These are phyloP conservation scores for Tuber umbilicatum DNA, from an alignment of 495 filamentous ascomycete species.

Conservation along the genomic window DNA sequence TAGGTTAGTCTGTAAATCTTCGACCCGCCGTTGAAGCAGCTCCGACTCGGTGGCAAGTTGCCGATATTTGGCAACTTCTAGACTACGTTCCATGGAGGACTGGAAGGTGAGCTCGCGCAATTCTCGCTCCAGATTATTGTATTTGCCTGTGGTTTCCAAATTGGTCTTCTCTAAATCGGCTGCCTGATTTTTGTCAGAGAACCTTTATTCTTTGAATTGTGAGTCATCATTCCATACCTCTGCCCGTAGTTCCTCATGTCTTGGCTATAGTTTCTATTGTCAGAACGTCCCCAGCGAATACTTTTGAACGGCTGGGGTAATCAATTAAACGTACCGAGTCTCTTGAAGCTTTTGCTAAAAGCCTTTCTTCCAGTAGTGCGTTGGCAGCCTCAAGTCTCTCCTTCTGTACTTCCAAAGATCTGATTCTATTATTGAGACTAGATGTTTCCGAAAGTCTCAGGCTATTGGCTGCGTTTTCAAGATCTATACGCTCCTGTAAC, in stretches of 20 bases:
- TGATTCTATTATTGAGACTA: constrained; percentile 34
- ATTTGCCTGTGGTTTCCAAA: not conserved
- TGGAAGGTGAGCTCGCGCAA: not conserved
- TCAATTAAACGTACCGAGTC: not conserved
- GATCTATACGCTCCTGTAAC: constrained; percentile 30
- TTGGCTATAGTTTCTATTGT: not conserved
- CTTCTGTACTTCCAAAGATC: constrained; percentile 32
- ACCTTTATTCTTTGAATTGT: not conserved
- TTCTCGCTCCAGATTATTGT: not conserved
- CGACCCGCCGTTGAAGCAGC: not conserved
- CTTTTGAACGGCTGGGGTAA: not conserved
- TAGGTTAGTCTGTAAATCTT: not conserved
- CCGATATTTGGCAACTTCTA: not conserved
- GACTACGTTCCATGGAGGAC: not conserved
- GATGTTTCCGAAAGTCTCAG: constrained; percentile 35
- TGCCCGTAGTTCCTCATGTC: not conserved
- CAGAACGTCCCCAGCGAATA: not conserved
- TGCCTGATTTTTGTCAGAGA: not conserved
- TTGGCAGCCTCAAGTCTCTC: constrained; percentile 28
- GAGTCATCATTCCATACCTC: not conserved
- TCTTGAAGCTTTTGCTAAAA: not conserved
- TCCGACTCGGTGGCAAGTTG: not conserved
- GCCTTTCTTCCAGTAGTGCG: not conserved
- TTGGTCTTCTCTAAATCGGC: not conserved
- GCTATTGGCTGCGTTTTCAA: constrained; percentile 35